Base-by-base conservation (phyloP, 768 basidiomycete species). In the Xerocomus brunneocitrinus region DNA sequence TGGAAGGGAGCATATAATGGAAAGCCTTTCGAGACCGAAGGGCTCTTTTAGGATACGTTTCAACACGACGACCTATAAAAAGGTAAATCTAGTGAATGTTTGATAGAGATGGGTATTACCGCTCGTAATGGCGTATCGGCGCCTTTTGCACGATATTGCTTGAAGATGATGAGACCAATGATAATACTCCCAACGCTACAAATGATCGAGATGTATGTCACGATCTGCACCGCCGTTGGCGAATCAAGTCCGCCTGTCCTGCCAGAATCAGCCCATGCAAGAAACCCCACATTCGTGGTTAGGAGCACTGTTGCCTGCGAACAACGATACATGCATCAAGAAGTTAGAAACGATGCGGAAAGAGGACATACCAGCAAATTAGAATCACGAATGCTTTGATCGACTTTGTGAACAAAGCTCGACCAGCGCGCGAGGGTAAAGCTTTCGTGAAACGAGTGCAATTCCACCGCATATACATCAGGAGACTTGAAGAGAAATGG, bases 1-100 rank as follows among this genome's bases (percentile, higher is more conserved):
- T 6, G 74, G 74, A 40, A 76, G 66, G 52, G 70, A 73, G 46
- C 71, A 76, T 47, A 73, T 63, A 32, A 76, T 70, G 5, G 75
- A 64, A 30, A 77, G 61, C 12, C 67, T 62, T 46, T 75, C 74
- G 3, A 73, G 55, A 13, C 73, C 72, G 19, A 65, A 56, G 8
- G 47, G 46, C 27, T 61, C 55, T 12, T 59, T 55, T 5, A 68
- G 49, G 13, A 68, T 68, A 4, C 64, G 67, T 44, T 60, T 67
- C 49, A 68, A 44, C 3, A 67, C 57, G 14, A 56, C 44, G 14
- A 68, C 57, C 67, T 68, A 36, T 12, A 19, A 41, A 43, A 6
- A 36, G 14, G 46, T 64, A 16, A 58, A 28, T 19, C 16, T 8
- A 5, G 24, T 19, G n/a, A 6, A 24, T 27, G 14, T 13, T 19